Percentiles rank a stretch among this genome's conserved stretches.
These are phyloP conservation scores for Bruguiera parviflora DNA, from an alignment of 345 rosid genomes.

Conservation along the genomic window DNA sequence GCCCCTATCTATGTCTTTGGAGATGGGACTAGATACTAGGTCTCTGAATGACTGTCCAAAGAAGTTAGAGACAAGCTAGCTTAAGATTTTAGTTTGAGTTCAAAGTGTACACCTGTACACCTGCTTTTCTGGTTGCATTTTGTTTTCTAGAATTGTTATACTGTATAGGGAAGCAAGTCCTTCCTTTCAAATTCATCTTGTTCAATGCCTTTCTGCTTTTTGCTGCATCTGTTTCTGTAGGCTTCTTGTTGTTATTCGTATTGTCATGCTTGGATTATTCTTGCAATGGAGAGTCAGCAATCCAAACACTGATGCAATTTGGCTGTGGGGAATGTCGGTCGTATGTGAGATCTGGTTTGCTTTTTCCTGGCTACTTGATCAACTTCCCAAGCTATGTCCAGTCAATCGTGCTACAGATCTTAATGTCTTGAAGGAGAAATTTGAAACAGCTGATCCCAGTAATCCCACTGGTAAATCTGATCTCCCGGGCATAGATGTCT, in stretches of 20 bases:
- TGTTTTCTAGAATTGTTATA: too few relatives aligned
- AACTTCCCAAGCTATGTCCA: constrained; percentile 90
- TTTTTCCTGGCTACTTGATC: constrained; percentile 97
- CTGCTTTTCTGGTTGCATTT: too few relatives aligned
- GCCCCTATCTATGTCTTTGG: too few relatives aligned
- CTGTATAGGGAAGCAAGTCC: too few relatives aligned
- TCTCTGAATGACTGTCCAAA: too few relatives aligned
- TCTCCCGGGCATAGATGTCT: constrained; percentile 88
- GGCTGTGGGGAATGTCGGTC: constrained; percentile 99
- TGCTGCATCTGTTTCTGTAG: constrained; percentile 36
- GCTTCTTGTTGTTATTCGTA: constrained; percentile 75
- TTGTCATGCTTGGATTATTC: constrained; percentile 69
- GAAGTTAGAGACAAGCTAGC: too few relatives aligned
- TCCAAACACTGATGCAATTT: constrained; percentile 68
- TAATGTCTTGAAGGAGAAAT: constrained; percentile 85
- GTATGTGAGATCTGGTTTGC: constrained; percentile 98
- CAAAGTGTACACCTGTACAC: too few relatives aligned
- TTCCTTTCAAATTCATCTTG: too few relatives aligned
- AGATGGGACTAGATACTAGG: too few relatives aligned
- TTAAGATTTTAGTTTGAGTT: too few relatives aligned
- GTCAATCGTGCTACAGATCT: constrained; percentile 90
- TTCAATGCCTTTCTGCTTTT: constrained; percentile 9
- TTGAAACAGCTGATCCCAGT: constrained; percentile 65
- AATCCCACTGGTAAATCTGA: constrained; percentile 94
- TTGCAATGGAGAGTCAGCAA: constrained; percentile 69